phyloP scores from a whole-genome alignment of 2,329 filamentous ascomycete species.

The Monilinia aucupariae region DNA sequence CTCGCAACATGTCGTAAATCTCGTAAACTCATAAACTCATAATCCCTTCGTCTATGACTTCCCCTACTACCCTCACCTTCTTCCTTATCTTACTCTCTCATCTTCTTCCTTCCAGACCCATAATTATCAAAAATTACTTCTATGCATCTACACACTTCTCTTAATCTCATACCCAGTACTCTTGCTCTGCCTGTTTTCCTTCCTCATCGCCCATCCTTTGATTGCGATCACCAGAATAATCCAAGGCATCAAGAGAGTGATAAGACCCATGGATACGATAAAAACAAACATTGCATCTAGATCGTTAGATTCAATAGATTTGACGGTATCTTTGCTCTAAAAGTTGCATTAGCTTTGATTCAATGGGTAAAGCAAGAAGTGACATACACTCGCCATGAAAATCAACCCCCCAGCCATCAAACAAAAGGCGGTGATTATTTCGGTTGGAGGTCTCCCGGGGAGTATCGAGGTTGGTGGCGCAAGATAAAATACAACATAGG shows the following conservation, averaged over 20 bases:
- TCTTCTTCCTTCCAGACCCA: not conserved
- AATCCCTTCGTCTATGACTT: not conserved
- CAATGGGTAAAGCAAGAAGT: not conserved
- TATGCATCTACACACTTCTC: not conserved
- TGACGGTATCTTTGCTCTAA: slow-evolving; percentile 68
- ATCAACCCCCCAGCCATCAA: slow-evolving; percentile 81
- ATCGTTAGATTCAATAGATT: slow-evolving; percentile 68
- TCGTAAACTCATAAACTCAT: not conserved
- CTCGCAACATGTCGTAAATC: not conserved
- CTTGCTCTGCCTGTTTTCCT: slow-evolving; percentile 31
- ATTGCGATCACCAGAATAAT: slow-evolving; percentile 70
- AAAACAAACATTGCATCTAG: slow-evolving; percentile 92
- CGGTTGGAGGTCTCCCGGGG: slow-evolving; percentile 80
- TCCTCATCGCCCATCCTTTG: slow-evolving; percentile 75
- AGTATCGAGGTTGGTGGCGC: slow-evolving; percentile 74
- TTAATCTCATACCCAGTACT: not conserved
- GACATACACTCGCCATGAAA: slow-evolving; percentile 82
- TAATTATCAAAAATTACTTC: not conserved
- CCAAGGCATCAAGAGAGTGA: slow-evolving; percentile 81
- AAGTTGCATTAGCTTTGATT: slow-evolving; percentile 22
- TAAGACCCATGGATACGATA: slow-evolving; percentile 78
- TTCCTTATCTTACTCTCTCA: not conserved
- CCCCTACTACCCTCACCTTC: no score
- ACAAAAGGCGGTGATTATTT: slow-evolving; percentile 82
- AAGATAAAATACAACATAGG: slow-evolving; percentile 75